Conservation (phyloP, 176 grass and related monocot genomes). For the Lolium multiflorum region DNA sequence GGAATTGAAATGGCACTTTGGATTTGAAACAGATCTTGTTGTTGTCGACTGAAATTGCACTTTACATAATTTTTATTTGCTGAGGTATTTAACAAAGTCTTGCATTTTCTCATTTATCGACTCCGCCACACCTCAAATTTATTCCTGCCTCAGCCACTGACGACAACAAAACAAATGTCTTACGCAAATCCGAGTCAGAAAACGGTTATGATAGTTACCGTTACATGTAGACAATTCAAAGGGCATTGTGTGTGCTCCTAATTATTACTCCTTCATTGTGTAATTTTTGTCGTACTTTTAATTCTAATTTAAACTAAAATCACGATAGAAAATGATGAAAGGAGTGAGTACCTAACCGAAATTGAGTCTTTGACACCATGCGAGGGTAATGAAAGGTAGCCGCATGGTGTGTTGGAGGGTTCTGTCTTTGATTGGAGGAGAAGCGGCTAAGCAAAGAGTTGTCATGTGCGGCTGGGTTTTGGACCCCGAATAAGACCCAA, state of each 20-base stretch:
- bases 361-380: background rate
- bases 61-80: too few species aligned
- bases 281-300: too few species aligned
- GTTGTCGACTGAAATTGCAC: too few species aligned
- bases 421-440: background rate
- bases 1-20: too few species aligned
- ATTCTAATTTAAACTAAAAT: too few species aligned
- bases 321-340: too few species aligned
- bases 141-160: too few species aligned
- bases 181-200: background rate
- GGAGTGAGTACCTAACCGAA: background rate
- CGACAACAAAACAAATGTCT: background rate
- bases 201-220: background rate
- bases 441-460: background rate
- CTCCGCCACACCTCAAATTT: too few species aligned
- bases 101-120: too few species aligned
- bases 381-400: background rate
- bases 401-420: background rate
- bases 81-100: too few species aligned
- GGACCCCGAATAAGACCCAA: background rate
- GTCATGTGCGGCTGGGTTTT: conserved; percentile 15
- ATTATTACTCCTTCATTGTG: background rate
- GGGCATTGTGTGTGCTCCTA: too few species aligned
- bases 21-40: too few species aligned
- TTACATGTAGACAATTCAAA: background rate